Conservation (phyloP, 805 yeast species). For the Ogataea methylovora region DNA sequence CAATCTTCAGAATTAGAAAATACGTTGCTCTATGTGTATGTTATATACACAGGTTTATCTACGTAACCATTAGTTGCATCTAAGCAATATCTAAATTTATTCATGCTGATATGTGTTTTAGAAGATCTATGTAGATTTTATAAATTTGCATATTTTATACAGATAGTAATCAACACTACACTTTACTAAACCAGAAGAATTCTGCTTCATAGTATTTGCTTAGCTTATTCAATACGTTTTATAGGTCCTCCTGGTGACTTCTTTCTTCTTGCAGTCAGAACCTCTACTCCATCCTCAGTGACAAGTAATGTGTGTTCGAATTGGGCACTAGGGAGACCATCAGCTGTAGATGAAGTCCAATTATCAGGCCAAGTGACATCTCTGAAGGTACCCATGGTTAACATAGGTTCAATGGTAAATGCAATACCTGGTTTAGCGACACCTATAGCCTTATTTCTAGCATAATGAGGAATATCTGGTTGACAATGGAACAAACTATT, state of each 20-base stretch:
- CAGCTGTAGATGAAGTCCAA: constrained; percentile 92
- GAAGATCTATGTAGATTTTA: too few species aligned
- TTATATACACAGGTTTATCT: too few species aligned
- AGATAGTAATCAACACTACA: too few species aligned
- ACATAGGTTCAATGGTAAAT: constrained; percentile 97
- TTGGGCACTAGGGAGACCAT: constrained; percentile 87
- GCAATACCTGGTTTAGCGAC: constrained; percentile 93
- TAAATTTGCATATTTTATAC: too few species aligned
- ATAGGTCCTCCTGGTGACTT: constrained; percentile 87
- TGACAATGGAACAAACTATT: constrained; percentile 82
- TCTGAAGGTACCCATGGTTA: constrained; percentile 72
- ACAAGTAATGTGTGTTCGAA: constrained; percentile 91
- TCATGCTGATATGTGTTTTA: too few species aligned
- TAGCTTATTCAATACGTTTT: constrained; percentile 1
- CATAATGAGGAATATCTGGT: constrained; percentile 92
- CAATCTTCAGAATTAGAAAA: too few species aligned
- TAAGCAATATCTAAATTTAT: too few species aligned
- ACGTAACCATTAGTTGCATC: too few species aligned
- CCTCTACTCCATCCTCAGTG: constrained; percentile 90
- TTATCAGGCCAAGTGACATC: constrained; percentile 94
- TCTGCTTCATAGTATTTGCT: too few species aligned
- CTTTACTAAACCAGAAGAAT: too few species aligned
- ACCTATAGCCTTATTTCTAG: constrained; percentile 87
- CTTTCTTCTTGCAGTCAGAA: constrained; percentile 73
- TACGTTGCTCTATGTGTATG: too few species aligned